Evolutionary conservation across 2,329 filamentous ascomycete genomes (phyloP), one percentile per base, ranked within the genome.

Genomic region (Fusarium sp.): DNA sequence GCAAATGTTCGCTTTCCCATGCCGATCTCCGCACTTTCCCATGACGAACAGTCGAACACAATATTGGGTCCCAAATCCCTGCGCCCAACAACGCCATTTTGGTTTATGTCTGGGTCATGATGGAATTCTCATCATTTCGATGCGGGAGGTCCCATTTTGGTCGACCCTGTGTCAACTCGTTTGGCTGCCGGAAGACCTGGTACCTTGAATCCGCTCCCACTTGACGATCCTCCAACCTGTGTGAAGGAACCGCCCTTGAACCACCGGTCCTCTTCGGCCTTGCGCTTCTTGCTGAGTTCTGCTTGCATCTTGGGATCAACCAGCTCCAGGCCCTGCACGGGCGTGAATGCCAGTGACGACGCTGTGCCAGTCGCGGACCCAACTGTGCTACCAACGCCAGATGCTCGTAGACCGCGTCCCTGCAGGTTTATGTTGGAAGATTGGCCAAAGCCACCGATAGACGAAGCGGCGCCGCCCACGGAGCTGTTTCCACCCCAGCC

Each of bases 161-260:
- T 74, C 11, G 74, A 59, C 6, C 77, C 77, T 28, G 77, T 78
- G 30, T 78, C 74, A 36, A 89, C 81, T 78, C 89, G 94, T 83
- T 97, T 97, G 53, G 81, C 85, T 24, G 87, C 81, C 17, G 93
- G 93, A 68, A 95, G 76, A 4, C 85, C 85, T 17, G 95, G 94
- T 38, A 96, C 91, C 79, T 94, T 97, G 85, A 97, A 97, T 1
- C 88, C 90, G 12, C 83, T 88, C 49, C 84, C 75, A 49, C 67
- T 67, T 65, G 87, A 87, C 23, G 75, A 75, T 12, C 75, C 77
- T 15, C 89, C 89, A 56, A 97, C 87, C 77, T 97, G 94, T 10
- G 96, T 97, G 75, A 99, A 99, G 0, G 93, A 94, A n/a, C 96
- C 96, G 45, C 93, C 92, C 79, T 96, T 97, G 83, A 99, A 99